Conservation (phyloP, 164 flowering plant species). For the Brasenia schreberi region DNA sequence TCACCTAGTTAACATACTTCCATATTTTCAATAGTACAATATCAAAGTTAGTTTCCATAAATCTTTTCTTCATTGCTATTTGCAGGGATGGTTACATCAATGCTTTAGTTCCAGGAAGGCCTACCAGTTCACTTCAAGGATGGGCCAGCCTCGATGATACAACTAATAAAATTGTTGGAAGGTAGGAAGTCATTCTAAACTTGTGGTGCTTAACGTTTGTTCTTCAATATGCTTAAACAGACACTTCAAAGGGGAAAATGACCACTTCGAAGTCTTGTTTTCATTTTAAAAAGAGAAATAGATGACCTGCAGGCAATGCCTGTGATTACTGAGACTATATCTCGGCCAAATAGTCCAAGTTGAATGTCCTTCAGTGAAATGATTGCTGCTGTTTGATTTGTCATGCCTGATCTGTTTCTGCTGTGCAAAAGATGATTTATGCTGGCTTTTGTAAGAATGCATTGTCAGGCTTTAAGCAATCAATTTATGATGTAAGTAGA, state of each 20-base stretch:
- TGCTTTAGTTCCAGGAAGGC: neutral
- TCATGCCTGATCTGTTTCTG: too few species aligned
- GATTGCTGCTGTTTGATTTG: too few species aligned
- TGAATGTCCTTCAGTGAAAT: too few species aligned
- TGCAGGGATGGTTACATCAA: neutral
- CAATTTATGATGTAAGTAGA: too few species aligned
- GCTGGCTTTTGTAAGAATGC: too few species aligned
- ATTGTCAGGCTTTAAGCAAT: too few species aligned
- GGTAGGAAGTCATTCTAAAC: neutral
- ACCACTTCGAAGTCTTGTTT: neutral
- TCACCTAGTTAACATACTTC: neutral
- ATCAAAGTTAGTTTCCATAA: too few species aligned
- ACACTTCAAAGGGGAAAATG: neutral
- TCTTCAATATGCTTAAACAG: neutral
- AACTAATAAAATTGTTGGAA: neutral
- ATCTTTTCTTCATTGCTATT: neutral
- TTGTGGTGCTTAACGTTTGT: neutral
- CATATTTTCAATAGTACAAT: too few species aligned
- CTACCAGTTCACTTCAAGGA: neutral
- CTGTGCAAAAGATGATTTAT: too few species aligned
- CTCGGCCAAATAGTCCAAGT: too few species aligned
- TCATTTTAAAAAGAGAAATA: neutral
- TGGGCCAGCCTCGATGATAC: neutral
- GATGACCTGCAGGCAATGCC: neutral
- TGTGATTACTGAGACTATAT: too few species aligned